Evolutionary conservation across 2,329 filamentous ascomycete genomes (phyloP).

Genomic region (Pyrenophora tritici-repentis): DNA sequence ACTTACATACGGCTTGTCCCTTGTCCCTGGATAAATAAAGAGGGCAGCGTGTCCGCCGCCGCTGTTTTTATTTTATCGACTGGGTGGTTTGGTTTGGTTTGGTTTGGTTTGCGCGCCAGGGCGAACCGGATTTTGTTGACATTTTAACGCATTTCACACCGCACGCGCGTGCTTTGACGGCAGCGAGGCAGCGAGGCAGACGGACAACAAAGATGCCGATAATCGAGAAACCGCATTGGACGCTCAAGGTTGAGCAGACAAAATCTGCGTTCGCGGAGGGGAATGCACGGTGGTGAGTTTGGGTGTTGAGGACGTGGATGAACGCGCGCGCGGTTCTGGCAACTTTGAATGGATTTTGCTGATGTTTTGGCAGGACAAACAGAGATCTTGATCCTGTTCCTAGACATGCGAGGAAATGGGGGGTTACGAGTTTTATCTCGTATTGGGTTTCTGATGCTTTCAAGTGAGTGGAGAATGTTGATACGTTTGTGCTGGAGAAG

Average conservation of each 20-base stretch:
- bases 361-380: constrained; percentile 46
- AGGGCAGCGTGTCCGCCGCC: constrained; percentile 2
- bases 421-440: constrained; percentile 52
- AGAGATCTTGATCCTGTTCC: constrained; percentile 58
- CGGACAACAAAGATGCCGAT: no score
- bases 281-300: constrained; percentile 41
- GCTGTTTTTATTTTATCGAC: no score
- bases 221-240: constrained; percentile 46
- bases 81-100: no score
- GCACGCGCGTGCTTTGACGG: not conserved
- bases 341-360: not conserved
- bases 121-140: no score
- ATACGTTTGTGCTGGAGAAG: no score
- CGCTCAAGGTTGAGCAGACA: constrained; percentile 52
- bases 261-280: constrained; percentile 54
- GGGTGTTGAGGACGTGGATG: no score
- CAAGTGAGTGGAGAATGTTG: constrained; percentile 43
- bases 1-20: not conserved
- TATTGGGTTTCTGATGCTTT: constrained; percentile 61
- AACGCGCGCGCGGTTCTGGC: no score
- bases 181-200: not conserved
- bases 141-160: no score
- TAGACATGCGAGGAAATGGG: constrained; percentile 52
- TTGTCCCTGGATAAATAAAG: constrained; percentile 4
- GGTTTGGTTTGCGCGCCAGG: no score